Percentiles rank a stretch among this genome's conserved stretches.
Conservation (phyloP, 352 stramenopile species). For the Phytophthora litchii region DNA sequence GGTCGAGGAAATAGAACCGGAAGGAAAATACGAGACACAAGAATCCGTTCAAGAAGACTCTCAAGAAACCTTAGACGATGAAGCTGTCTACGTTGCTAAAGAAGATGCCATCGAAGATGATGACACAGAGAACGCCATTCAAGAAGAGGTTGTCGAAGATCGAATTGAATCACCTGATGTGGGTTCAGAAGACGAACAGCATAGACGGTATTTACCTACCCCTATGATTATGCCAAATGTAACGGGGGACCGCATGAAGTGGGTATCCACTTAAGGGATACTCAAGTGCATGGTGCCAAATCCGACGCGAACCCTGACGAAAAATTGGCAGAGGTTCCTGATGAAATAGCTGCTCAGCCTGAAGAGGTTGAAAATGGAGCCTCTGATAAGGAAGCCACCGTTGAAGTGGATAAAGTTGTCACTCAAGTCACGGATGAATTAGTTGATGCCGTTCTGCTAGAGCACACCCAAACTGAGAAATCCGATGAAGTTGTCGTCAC, state of each 20-base stretch:
- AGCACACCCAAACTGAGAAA: background rate
- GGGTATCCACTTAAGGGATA: too few species aligned
- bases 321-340: background rate
- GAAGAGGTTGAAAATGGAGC: background rate
- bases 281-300: too few species aligned
- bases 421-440: slow-evolving; percentile 16
- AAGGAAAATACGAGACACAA: too few species aligned
- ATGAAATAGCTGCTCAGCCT: background rate
- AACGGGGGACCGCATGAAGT: too few species aligned
- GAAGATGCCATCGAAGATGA: background rate
- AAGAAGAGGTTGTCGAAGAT: slow-evolving; percentile 3
- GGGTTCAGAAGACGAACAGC: slow-evolving; percentile 11
- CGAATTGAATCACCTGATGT: background rate
- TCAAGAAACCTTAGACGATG: background rate
- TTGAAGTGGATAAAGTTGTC: slow-evolving; percentile 5
- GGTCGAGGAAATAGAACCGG: too few species aligned
- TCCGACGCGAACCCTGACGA: slow-evolving; percentile 1
- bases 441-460: slow-evolving; percentile 14
- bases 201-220: too few species aligned
- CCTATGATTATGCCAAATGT: too few species aligned
- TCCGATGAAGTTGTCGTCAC: too few species aligned
- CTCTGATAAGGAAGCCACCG: background rate
- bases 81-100: background rate
- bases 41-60: background rate
- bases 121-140: slow-evolving; percentile 1